Base-by-base conservation (phyloP, 2,329 filamentous ascomycete species). In the Metarhizium rileyi region DNA sequence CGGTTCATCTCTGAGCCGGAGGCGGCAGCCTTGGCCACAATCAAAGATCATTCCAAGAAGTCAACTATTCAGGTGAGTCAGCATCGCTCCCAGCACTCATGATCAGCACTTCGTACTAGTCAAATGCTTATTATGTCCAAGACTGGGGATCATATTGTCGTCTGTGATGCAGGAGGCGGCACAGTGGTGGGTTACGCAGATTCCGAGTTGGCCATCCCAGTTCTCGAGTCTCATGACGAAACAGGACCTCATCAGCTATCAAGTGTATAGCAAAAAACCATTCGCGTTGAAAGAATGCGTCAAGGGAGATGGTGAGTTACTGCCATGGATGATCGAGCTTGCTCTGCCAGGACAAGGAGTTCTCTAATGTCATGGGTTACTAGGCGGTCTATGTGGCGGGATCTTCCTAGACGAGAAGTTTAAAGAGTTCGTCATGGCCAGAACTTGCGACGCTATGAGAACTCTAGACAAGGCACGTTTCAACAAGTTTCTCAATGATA, bases 1-100 rank as follows among this genome's bases (percentile, higher is more conserved):
- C 36, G 51, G 0, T 69, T 74, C 36, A 53, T 74, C 0, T 64
- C 66, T 0, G 73, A 75, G 50, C 72, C 72, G 0, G 71, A 75
- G 50, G 72, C 71, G 0, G 72, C 71, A 1, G 70, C 70, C 0
- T 35, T 75, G 0, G 64, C 69, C 0, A 65, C 64, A 0, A 52
- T 74, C 0, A 52, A 58, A 1, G 63, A 66, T 2, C 47, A 67
- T 0, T 52, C 55, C 0, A 53, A 57, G 4, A 52, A 59, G 1
- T 55, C 53, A 0, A 56, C 55, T 0, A 54, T 66, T 0, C 47
- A 60, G 38, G 58, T 58, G 49, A n/a, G 44, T 35, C 4, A 3
- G 6, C 12, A 25, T 25, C 2, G 5, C 23, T 26, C 20, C 12
- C 6, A 3, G 5, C n/a, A 12, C 25, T 12, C 18, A 2, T 20